phyloP scores from a whole-genome alignment of 768 basidiomycete genomes.

The Hemileccinum impolitum region DNA sequence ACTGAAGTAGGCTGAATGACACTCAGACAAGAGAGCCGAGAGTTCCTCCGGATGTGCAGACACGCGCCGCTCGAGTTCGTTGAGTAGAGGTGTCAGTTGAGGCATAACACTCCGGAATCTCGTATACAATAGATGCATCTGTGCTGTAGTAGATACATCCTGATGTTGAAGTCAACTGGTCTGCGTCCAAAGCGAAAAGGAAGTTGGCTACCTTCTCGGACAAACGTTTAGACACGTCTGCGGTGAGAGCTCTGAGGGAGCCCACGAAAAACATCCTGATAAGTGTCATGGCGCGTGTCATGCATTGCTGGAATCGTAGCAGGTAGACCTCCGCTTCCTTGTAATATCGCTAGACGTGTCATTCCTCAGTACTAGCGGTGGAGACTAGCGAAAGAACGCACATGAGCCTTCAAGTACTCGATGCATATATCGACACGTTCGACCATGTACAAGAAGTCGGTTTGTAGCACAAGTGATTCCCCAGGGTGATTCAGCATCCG shows the following conservation, averaged over 20 bases:
- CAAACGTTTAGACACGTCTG: conserved; percentile 73
- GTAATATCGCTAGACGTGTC: conserved; percentile 68
- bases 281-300: conserved; percentile 96
- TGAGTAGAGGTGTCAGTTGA: conserved; percentile 72
- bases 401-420: conserved; percentile 83
- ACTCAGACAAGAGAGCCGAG: conserved; percentile 76
- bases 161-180: conserved; percentile 25
- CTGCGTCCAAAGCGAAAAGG: neutral
- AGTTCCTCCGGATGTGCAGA: conserved; percentile 80
- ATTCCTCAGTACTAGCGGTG: conserved; percentile 1
- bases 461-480: conserved; percentile 83
- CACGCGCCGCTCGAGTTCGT: conserved; percentile 82
- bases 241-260: conserved; percentile 71
- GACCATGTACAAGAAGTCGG: conserved; percentile 94
- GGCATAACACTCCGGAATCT: conserved; percentile 74
- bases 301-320: conserved; percentile 97
- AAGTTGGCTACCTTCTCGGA: conserved; percentile 58
- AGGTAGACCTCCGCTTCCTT: conserved; percentile 91
- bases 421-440: conserved; percentile 94
- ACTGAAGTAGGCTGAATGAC: conserved; percentile 79
- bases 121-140: conserved; percentile 84
- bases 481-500: conserved; percentile 94
- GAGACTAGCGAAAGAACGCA: conserved; percentile 44
- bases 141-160: conserved; percentile 78
- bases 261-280: conserved; percentile 97